Percentiles rank a stretch among this genome's conserved stretches.
These are phyloP conservation scores for Cardamine chenopodiifolia DNA, from an alignment of 345 rosid species.

Conservation along the genomic window DNA sequence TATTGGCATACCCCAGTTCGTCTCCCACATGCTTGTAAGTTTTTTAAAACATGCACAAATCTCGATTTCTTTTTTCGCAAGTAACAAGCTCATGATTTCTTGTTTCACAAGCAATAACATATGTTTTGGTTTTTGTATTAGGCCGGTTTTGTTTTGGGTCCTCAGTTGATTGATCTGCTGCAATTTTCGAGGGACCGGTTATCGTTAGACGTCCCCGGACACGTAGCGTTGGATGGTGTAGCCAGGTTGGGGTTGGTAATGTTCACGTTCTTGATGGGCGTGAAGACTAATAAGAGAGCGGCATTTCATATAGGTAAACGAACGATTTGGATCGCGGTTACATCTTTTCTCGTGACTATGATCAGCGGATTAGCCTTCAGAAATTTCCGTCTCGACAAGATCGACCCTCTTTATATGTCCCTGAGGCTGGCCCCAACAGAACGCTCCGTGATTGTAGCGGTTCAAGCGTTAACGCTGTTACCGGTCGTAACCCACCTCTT, in stretches of 20 bases:
- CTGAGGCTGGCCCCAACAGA: constrained; percentile 32
- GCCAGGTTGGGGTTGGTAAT: constrained; percentile 46
- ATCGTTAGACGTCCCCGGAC: constrained; percentile 23
- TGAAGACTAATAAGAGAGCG: constrained; percentile 49
- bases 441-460: constrained; percentile 27
- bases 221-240: constrained; percentile 37
- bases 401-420: constrained; percentile 43
- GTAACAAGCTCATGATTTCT: neutral
- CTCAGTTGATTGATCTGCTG: constrained; percentile 26
- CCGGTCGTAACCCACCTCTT: constrained; percentile 40
- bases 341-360: constrained; percentile 41
- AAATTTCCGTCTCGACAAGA: constrained; percentile 22
- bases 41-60: neutral
- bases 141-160: constrained; percentile 41
- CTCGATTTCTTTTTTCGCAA: neutral
- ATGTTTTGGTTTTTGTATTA: neutral
- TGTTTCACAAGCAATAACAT: constrained; percentile 2
- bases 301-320: constrained; percentile 25
- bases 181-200: constrained; percentile 21
- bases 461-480: constrained; percentile 37
- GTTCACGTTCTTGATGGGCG: constrained; percentile 54
- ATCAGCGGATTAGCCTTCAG: neutral
- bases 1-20: constrained; percentile 37
- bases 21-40: constrained; percentile 43
- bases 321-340: constrained; percentile 22